A percentile compares a stretch with the other conserved stretches of the same genome.
Conservation (phyloP, 2,329 filamentous ascomycete genomes). For the Verticillium tricorpus region DNA sequence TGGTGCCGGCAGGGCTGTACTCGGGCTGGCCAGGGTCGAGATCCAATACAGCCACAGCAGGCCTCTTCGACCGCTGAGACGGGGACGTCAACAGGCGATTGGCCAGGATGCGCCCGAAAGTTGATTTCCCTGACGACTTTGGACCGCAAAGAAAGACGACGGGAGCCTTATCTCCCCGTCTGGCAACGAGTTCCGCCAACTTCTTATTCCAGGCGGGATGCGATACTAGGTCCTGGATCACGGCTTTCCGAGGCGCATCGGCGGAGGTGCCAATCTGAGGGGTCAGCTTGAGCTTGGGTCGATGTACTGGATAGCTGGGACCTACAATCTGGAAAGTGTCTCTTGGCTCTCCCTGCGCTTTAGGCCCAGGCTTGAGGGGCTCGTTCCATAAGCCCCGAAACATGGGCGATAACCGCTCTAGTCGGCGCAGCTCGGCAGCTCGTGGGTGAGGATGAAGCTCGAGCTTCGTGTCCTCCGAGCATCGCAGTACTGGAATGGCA, state of each 20-base stretch:
- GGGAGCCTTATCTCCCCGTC: conserved; percentile 27
- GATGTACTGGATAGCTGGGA: not conserved
- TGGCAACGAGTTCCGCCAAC: conserved; percentile 39
- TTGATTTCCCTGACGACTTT: conserved; percentile 73
- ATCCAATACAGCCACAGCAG: conserved; percentile 51
- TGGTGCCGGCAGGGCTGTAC: conserved; percentile 63
- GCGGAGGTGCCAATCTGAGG: conserved; percentile 48
- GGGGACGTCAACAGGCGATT: conserved; percentile 59
- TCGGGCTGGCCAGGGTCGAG: conserved; percentile 76
- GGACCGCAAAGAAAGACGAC: conserved; percentile 61
- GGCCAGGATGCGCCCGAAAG: conserved; percentile 60
- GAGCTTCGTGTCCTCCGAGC: conserved; percentile 41
- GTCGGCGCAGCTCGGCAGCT: conserved; percentile 40
- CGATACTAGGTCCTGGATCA: conserved; percentile 50
- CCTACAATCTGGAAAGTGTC: conserved; percentile 48
- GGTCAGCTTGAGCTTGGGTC: conserved; percentile 17
- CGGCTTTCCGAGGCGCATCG: conserved; percentile 43
- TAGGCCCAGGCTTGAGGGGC: conserved; percentile 15
- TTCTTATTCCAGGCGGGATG: conserved; percentile 59
- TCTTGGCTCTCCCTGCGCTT: conserved; percentile 16
- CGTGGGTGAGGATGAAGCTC: conserved; percentile 53
- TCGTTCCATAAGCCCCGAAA: conserved; percentile 66
- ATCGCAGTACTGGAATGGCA: conserved; percentile 63
- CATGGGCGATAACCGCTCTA: conserved; percentile 60
- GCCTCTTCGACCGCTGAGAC: not conserved